Percentiles rank a stretch among this genome's conserved stretches.
Evolutionary conservation across 441 rosid genomes (phyloP).

Genomic region (Breynia disticha): DNA sequence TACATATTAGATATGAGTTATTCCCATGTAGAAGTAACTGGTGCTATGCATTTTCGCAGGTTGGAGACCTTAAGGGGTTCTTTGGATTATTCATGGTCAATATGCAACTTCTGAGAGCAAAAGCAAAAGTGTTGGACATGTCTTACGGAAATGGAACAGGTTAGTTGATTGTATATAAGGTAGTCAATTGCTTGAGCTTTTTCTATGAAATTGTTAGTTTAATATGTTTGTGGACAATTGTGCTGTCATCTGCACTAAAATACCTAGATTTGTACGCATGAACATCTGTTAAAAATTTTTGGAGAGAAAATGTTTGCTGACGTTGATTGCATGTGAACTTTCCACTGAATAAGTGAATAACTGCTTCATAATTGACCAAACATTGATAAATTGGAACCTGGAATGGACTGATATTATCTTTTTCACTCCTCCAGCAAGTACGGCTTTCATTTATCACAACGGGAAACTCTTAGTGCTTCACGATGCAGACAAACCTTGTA

Average conservation of each 20-base stretch:
- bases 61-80: conserved; percentile 87
- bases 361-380: neutral
- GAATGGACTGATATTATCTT: conserved; percentile 7
- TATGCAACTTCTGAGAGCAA: conserved; percentile 57
- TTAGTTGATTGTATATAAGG: conserved; percentile 12
- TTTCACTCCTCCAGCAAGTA: conserved; percentile 52
- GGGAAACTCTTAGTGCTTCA: conserved; percentile 76
- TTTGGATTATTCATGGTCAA: conserved; percentile 75
- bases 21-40: neutral
- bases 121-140: conserved; percentile 58
- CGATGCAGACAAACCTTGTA: conserved; percentile 94
- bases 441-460: conserved; percentile 76
- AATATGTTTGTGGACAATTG: neutral
- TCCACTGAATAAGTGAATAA: neutral
- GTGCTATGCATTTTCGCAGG: conserved; percentile 24
- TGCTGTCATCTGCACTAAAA: neutral
- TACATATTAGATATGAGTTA: neutral
- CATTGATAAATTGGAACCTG: neutral
- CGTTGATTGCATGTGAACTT: too few species aligned
- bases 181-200: neutral
- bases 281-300: too few species aligned
- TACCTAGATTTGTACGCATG: too few species aligned
- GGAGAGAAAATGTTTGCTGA: too few species aligned
- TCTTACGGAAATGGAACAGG: conserved; percentile 80
- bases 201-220: neutral